Evolutionary conservation across 1,139 yeast genomes (phyloP).

Genomic region (Meyerozyma smithsonii): DNA sequence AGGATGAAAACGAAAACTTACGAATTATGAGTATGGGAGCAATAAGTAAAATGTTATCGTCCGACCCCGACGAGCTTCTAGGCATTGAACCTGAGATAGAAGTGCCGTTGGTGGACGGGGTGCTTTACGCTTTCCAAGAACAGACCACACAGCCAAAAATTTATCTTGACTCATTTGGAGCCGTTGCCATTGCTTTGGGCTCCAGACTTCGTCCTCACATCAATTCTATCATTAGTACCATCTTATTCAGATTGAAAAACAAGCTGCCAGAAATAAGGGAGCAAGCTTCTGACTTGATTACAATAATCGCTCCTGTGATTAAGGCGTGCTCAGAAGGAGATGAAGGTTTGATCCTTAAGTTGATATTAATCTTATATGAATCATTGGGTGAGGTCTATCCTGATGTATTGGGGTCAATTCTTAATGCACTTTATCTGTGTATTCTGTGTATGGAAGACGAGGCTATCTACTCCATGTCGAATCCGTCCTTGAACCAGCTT

Average conservation of each 20-base stretch:
- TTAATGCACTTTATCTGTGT: conserved; percentile 60
- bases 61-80: conserved; percentile 28
- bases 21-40: conserved; percentile 79
- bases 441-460: conserved; percentile 33
- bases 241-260: conserved; percentile 71
- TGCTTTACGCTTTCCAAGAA: conserved; percentile 79
- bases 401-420: conserved; percentile 82
- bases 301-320: conserved; percentile 63
- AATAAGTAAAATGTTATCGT: conserved; percentile 30
- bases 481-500: conserved; percentile 81
- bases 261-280: conserved; percentile 71
- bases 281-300: conserved; percentile 79
- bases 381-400: conserved; percentile 95
- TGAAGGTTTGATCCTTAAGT: conserved; percentile 55
- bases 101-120: conserved; percentile 70
- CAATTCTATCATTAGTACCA: conserved; percentile 67
- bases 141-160: conserved; percentile 54
- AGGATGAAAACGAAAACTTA: conserved; percentile 79
- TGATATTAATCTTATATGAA: conserved; percentile 79
- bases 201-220: conserved; percentile 67
- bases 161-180: conserved; percentile 61
- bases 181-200: conserved; percentile 66
- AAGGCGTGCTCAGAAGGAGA: conserved; percentile 55
- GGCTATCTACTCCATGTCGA: conserved; percentile 53
- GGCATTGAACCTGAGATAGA: conserved; percentile 46